Evolutionary conservation across 2,329 filamentous ascomycete genomes (phyloP), one percentile per base, ranked within the genome.

Genomic region (Diaporthe sp.): DNA sequence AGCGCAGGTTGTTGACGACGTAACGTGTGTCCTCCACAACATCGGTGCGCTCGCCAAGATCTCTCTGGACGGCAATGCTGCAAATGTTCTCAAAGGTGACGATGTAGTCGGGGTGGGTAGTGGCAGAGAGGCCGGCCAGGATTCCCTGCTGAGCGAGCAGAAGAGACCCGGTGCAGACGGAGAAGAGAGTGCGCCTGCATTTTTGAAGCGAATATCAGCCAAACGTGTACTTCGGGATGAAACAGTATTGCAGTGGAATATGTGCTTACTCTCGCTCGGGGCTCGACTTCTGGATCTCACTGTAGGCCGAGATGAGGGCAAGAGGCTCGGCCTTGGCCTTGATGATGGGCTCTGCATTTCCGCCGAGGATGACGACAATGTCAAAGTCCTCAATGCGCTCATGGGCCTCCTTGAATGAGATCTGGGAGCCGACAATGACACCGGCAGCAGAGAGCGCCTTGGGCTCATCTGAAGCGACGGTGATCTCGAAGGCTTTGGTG

Each of bases 1-100:
- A 97, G 78, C 94, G 93, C 75, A 95, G 92, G 85, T 97, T 97
- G 88, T 97, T 97, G 82, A 97, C 94, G 27, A 97, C 94, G 81
- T 97, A 97, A 80, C 94, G 90, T 80, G 89, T 88, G 77, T 94
- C 92, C 81, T 97, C 94, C 80, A 96, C 89, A 77, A 97, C 93
- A 80, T 97, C 94, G 79, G 94, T 95, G 81, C 94, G 92, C 86
- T 95, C 93, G 73, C 91, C 89, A 78, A 93, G 87, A 82, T 94
- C 91, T 76, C 91, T 88, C 73, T 91, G 90, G 59, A 93, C 90
- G 63, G 92, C 91, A 77, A 94, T 92, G 82, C 93, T 94, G 87
- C 93, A 95, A 78, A 95, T 85, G 79, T 92, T 95, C 87, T 97
- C 94, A 81, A 97, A 91, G 77, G 91, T 93, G 82, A 94, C 95